These are phyloP conservation scores for Aspergillus luchuensis DNA, from an alignment of 2,329 filamentous ascomycete species.

Conservation along the genomic window DNA sequence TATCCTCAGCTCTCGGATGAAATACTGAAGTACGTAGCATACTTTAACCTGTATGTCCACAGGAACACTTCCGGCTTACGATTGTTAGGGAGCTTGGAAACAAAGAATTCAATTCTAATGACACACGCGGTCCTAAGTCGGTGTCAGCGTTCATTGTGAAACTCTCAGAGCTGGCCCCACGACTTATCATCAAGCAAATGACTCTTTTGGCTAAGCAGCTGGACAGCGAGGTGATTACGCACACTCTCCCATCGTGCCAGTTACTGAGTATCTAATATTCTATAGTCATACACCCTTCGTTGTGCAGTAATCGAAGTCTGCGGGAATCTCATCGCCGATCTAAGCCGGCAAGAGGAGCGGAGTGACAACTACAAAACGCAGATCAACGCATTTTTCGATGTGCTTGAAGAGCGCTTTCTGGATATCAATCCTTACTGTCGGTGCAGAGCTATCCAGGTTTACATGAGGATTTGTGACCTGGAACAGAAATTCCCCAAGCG, in stretches of 20 bases:
- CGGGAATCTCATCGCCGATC: slow-evolving; percentile 87
- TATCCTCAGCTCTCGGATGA: slow-evolving; percentile 94
- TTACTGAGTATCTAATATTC: slow-evolving; percentile 13
- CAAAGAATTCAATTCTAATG: slow-evolving; percentile 97
- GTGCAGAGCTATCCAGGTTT: slow-evolving; percentile 89
- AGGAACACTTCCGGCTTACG: slow-evolving; percentile 23
- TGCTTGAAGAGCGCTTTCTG: slow-evolving; percentile 91
- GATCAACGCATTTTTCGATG: slow-evolving; percentile 95
- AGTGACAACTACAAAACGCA: slow-evolving; percentile 93
- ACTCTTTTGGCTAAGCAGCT: slow-evolving; percentile 90
- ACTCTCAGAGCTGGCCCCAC: slow-evolving; percentile 86
- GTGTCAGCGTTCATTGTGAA: slow-evolving; percentile 92
- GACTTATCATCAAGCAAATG: slow-evolving; percentile 96
- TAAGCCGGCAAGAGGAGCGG: slow-evolving; percentile 88
- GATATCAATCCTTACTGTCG: slow-evolving; percentile 97
- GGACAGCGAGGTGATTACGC: slow-evolving; percentile 77
- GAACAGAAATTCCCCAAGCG: slow-evolving; percentile 95
- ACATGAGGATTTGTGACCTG: slow-evolving; percentile 87
- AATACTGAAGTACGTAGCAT: slow-evolving; percentile 63
- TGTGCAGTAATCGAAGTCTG: slow-evolving; percentile 96
- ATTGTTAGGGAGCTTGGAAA: slow-evolving; percentile 76
- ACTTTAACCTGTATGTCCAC: neutral
- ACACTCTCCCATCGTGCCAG: neutral
- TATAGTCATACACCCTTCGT: slow-evolving; percentile 82
- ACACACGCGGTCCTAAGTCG: slow-evolving; percentile 92